phyloP scores from a whole-genome alignment of 257 asterid genomes.

The Marsdenia floribunda region DNA sequence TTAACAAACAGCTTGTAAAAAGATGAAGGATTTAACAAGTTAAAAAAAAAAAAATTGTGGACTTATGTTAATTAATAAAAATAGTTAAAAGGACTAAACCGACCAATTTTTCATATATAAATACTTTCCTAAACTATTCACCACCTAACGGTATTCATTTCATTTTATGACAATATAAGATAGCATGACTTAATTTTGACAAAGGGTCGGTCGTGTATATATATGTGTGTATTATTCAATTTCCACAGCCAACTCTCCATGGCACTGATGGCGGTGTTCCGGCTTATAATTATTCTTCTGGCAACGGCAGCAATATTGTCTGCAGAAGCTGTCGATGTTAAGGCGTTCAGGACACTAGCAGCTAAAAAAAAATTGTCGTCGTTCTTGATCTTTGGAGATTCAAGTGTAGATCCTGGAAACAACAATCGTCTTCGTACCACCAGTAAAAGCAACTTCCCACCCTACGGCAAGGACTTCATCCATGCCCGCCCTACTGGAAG shows the following conservation, averaged over 20 bases:
- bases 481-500: constrained; percentile 39
- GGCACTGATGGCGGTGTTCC: neutral
- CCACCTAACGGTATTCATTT: no score
- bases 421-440: constrained; percentile 34
- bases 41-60: no score
- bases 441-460: constrained; percentile 34
- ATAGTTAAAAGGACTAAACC: no score
- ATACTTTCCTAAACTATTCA: no score
- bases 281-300: neutral
- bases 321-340: constrained; percentile 16
- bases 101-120: no score
- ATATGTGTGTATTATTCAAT: no score
- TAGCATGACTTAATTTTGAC: no score
- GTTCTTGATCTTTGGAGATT: constrained; percentile 51
- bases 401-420: constrained; percentile 59
- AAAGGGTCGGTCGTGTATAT: no score
- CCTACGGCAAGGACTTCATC: constrained; percentile 44
- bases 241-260: neutral
- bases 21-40: no score
- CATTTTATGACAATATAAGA: no score
- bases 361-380: constrained; percentile 36
- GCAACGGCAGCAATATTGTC: constrained; percentile 8
- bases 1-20: no score
- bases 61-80: no score
- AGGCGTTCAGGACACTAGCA: constrained; percentile 26